phyloP scores from a whole-genome alignment of 208 protist species.

The Giardia muris region DNA sequence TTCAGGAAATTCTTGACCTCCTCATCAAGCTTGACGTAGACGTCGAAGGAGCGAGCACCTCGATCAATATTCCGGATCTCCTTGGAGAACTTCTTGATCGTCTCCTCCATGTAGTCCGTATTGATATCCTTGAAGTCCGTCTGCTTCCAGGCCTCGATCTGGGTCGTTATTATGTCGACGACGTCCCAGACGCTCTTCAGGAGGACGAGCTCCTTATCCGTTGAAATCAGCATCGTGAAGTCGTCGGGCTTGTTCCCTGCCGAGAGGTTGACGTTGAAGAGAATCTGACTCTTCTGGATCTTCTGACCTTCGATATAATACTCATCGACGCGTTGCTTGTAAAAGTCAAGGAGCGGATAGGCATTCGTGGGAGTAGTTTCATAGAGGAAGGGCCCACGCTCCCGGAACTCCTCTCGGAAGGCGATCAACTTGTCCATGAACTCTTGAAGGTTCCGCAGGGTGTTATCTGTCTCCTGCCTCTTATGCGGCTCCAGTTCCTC shows the following conservation, averaged over 20 bases:
- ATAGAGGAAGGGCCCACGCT: conserved; percentile 15
- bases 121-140: conserved; percentile 33
- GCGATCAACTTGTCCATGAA: conserved; percentile 10
- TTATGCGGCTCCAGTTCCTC: not conserved
- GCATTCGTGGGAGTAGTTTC: not conserved
- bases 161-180: not conserved
- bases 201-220: conserved; percentile 24
- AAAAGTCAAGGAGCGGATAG: conserved; percentile 28
- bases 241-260: not conserved
- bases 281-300: conserved; percentile 12
- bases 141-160: conserved; percentile 30
- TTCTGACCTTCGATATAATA: not conserved
- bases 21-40: conserved; percentile 67
- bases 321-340: not conserved
- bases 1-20: conserved; percentile 73
- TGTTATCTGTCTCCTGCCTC: conserved; percentile 12
- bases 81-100: conserved; percentile 36
- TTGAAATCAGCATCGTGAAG: not conserved
- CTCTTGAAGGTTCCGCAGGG: not conserved
- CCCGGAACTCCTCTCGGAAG: conserved; percentile 24
- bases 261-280: conserved; percentile 21
- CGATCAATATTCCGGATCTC: not conserved
- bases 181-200: conserved; percentile 41
- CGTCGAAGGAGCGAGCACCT: not conserved
- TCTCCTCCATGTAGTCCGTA: conserved; percentile 37